Percentiles rank a stretch among this genome's conserved stretches.
phyloP scores from a whole-genome alignment of 768 basidiomycete species.

The Porphyrellus cyaneotinctus region DNA sequence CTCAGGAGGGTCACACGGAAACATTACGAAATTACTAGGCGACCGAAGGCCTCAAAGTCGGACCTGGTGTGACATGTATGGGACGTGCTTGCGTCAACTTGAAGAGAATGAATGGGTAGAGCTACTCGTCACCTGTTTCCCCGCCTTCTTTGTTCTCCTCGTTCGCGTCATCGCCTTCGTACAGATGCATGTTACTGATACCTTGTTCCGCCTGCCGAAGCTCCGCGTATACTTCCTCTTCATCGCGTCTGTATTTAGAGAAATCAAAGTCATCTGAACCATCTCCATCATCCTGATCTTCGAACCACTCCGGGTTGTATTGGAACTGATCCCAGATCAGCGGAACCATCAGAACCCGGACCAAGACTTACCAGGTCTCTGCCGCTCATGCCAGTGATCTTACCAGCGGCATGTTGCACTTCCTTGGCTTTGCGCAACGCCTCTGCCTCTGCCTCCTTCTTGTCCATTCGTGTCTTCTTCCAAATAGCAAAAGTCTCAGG shows the following conservation, averaged over 20 bases:
- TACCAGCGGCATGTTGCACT: conserved; percentile 76
- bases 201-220: conserved; percentile 20
- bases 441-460: conserved; percentile 89
- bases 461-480: conserved; percentile 94
- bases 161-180: conserved; percentile 19
- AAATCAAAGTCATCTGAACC: conserved; percentile 54
- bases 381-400: conserved; percentile 91
- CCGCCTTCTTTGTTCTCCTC: conserved; percentile 4
- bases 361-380: conserved; percentile 73
- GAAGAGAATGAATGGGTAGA: neutral
- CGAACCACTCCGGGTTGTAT: conserved; percentile 94
- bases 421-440: conserved; percentile 80
- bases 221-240: conserved; percentile 29
- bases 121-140: conserved; percentile 2
- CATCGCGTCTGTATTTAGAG: conserved; percentile 48
- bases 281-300: conserved; percentile 58
- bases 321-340: conserved; percentile 59
- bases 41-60: neutral
- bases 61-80: neutral
- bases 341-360: neutral
- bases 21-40: conserved; percentile 18
- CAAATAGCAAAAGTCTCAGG: conserved; percentile 86
- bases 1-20: conserved; percentile 14
- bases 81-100: neutral
- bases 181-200: conserved; percentile 14